Evolutionary conservation across 805 yeast species (phyloP).

Genomic region (Teunomyces stri): DNA sequence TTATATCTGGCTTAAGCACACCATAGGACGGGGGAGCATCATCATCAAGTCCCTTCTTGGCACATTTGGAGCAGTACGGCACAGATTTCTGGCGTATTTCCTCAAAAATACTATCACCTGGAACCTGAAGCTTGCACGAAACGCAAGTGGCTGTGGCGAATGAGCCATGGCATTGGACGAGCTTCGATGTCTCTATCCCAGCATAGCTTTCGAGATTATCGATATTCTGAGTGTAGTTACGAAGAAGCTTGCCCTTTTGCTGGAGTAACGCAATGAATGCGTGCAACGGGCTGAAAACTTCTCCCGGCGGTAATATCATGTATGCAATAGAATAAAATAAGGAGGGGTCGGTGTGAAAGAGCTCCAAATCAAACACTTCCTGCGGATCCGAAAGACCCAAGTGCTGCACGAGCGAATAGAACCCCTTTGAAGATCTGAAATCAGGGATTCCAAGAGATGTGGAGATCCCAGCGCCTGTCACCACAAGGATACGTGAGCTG

Average conservation of each 20-base stretch:
- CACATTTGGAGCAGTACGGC: constrained; percentile 72
- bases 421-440: constrained; percentile 53
- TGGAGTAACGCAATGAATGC: constrained; percentile 71
- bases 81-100: constrained; percentile 58
- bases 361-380: constrained; percentile 41
- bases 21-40: constrained; percentile 58
- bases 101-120: constrained; percentile 63
- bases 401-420: constrained; percentile 55
- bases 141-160: constrained; percentile 85
- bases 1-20: constrained; percentile 88
- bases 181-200: constrained; percentile 62
- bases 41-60: constrained; percentile 17
- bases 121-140: constrained; percentile 64
- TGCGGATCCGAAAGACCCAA: constrained; percentile 44
- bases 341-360: constrained; percentile 36
- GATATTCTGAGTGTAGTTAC: constrained; percentile 89
- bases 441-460: constrained; percentile 47
- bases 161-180: constrained; percentile 91
- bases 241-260: constrained; percentile 70
- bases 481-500: constrained; percentile 44
- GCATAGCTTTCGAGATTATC: constrained; percentile 84
- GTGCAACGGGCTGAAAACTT: constrained; percentile 53
- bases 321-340: constrained; percentile 44
- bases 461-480: constrained; percentile 47
- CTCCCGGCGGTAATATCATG: constrained; percentile 42